Evolutionary conservation across 164 flowering plant genomes (phyloP), one percentile per base, ranked within the genome.

Genomic region (Stephania japonica): DNA sequence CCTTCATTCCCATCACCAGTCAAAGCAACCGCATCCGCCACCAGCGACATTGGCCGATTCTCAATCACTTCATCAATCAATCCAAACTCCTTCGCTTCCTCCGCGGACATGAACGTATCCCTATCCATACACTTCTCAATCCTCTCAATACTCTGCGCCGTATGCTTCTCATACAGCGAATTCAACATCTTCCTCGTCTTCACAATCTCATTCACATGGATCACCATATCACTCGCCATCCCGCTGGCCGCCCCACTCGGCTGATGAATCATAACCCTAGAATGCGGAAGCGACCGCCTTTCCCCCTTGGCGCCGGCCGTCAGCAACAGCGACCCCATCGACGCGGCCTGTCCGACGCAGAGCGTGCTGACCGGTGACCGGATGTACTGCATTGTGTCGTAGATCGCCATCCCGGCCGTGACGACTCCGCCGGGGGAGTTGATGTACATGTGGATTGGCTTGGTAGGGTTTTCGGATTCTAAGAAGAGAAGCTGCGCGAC

Each of bases 361-460:
- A 89, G 85, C 11, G 99, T 94, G 75, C 84, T 86, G 70, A 94
- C 81, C 8, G 99, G 99, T 12, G 93, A 89, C 21, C 87, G 80
- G 64, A 94, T 89, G 71, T 94, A 94, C 85, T 91, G 99, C 94
- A 94, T 93, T 21, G 98, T 92, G 72, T 94, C 99, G 75, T 94
- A 94, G 43, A 94, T 92, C 14, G 99, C 98, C 66, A 94, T 92
- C 38, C 99, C 98, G n/a, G 99, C 97, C 10, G 97, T 90, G 74
- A 94, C 97, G 24, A 84, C 87, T 74, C 99, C 99, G 26, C 99
- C 99, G 42, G 99, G 98, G 75, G 98, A 92, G 65, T 94, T 94
- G 74, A 94, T 88, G 76, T 94, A 92, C 92, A 94, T 84, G 82
- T 88, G 68, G 69, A 92, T 89, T 27, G 99, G 99, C 77, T 92